Conservation (phyloP, 2,329 filamentous ascomycete species). For the Neodidymelliopsis sp. region DNA sequence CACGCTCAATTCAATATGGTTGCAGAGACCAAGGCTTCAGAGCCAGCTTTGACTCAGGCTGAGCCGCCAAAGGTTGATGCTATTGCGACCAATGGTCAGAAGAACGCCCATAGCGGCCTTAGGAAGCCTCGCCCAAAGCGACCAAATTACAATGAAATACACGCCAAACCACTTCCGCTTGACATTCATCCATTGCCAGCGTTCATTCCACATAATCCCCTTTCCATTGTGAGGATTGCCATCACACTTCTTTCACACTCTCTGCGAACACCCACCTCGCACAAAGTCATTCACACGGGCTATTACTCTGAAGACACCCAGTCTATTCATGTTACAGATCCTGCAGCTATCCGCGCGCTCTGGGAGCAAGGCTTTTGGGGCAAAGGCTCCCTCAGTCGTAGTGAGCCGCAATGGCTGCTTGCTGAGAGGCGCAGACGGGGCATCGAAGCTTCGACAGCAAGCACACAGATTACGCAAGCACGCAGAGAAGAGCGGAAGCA, state of each 20-base stretch:
- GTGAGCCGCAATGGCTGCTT: constrained; percentile 92
- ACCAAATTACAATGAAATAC: constrained; percentile 75
- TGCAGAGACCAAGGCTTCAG: constrained; percentile 12
- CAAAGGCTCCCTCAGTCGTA: constrained; percentile 90
- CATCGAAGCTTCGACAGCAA: constrained; percentile 70
- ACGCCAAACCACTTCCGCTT: constrained; percentile 81
- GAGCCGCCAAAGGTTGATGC: constrained; percentile 13
- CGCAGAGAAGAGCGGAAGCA: constrained; percentile 81
- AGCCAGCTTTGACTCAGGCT: constrained; percentile 16
- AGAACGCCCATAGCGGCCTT: constrained; percentile 25
- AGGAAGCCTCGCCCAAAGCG: constrained; percentile 41
- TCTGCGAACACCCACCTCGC: constrained; percentile 68
- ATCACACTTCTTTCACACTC: constrained; percentile 79
- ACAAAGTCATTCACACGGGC: constrained; percentile 72
- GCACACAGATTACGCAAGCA: constrained; percentile 79
- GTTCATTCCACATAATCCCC: constrained; percentile 90
- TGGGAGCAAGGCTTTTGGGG: constrained; percentile 99
- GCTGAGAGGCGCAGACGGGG: constrained; percentile 78
- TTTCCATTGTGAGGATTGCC: constrained; percentile 83
- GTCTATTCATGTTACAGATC: constrained; percentile 84
- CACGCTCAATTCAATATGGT: constrained; percentile 23
- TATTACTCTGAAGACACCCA: constrained; percentile 83
- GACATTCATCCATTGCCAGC: constrained; percentile 83
- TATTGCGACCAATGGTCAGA: constrained; percentile 19
- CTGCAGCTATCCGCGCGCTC: constrained; percentile 75